Conservation (phyloP, 371 early-diverging fungal genomes). For the Mucor saturninus region DNA sequence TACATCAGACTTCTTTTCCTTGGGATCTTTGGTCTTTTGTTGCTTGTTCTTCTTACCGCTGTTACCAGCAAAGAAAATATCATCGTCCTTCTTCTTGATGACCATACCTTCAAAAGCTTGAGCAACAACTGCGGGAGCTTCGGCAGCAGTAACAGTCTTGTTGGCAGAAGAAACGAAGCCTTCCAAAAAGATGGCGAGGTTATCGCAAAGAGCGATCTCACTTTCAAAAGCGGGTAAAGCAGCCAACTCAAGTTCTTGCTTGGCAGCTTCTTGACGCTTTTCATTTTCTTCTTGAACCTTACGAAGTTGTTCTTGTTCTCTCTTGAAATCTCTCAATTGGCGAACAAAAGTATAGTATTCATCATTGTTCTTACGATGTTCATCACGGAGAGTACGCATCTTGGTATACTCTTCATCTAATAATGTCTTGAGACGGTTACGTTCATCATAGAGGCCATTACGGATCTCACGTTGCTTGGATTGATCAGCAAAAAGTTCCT, state of each 20-base stretch:
- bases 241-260: constrained; percentile 83
- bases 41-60: constrained; percentile 52
- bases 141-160: constrained; percentile 33
- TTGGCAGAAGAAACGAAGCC: constrained; percentile 33
- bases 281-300: constrained; percentile 74
- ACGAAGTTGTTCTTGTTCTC: constrained; percentile 65
- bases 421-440: constrained; percentile 70
- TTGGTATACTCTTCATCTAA: constrained; percentile 75
- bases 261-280: constrained; percentile 64
- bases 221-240: constrained; percentile 86
- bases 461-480: constrained; percentile 65
- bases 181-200: constrained; percentile 75
- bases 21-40: constrained; percentile 46
- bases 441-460: constrained; percentile 78
- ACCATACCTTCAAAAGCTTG: constrained; percentile 66
- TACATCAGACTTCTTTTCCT: constrained; percentile 67
- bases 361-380: constrained; percentile 77
- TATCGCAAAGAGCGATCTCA: constrained; percentile 85
- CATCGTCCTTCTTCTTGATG: constrained; percentile 76
- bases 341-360: constrained; percentile 77
- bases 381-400: constrained; percentile 70
- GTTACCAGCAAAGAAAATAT: constrained; percentile 71
- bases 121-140: constrained; percentile 27
- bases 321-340: constrained; percentile 74
- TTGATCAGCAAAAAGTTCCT: constrained; percentile 63